Base-by-base conservation (phyloP, 441 rosid species). In the Mallotus japonicus region DNA sequence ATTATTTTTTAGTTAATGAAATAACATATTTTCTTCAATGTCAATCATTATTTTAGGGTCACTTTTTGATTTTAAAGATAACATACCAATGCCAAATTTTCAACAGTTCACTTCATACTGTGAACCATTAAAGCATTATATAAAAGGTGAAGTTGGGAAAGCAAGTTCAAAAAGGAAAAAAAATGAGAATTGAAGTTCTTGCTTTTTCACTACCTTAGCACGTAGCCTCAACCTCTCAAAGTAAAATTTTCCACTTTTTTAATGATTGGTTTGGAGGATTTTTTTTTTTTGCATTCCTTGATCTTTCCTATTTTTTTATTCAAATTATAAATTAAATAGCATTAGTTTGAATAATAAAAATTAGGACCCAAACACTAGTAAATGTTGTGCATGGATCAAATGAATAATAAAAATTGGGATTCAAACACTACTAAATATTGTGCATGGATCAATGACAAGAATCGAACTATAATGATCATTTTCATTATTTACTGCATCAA, bases 161-260 rank as follows among this genome's bases (percentile, higher is more conserved):
- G 55, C 20, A 62, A 68, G 71, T 24, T 55, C 20, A 65, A 71
- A 80, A 68, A 67, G 17, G 19, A 69, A 58, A 59, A 74, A 22
- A 17, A 70, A 62, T 79, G 63, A 76, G 78, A 63, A 78, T 62
- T 78, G 76, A 77, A 66, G 73, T 65, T 65, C 42, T 72, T 70
- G 64, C 80, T 78, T 81, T 80, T 78, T 80, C 76, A 73, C 85
- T 69, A 73, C 70, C 74, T 67, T 9, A 70, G 86, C 92, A 86
- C 92, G 83, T 88, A 89, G 85, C 73, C 85, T 77, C 86, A 64
- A 80, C 85, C 19, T 65, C 10, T n/a, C 59, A 4, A 0, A 32
- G 47, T n/a, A 71, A 46, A 76, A 65, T 24, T 24, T 46, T 70
- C 64, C 71, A 34, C 56, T 44, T 71, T 62, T 13, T 40, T 64